Evolutionary conservation across 2,329 filamentous ascomycete species (phyloP).

Genomic region (Neonectria punicea): DNA sequence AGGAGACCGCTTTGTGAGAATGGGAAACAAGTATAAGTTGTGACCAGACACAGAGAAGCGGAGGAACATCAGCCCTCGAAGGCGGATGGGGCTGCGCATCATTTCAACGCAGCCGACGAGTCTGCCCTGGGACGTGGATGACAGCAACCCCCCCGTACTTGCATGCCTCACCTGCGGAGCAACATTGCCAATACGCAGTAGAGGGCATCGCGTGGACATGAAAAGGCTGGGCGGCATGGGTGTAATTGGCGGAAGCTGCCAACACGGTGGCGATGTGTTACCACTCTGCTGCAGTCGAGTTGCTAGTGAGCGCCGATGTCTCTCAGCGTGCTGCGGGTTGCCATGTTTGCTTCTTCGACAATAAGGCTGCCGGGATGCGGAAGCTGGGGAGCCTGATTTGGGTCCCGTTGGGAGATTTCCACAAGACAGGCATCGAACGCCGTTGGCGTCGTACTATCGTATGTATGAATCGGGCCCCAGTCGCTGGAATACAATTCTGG

Average conservation of each 20-base stretch:
- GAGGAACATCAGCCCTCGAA: constrained; percentile 12
- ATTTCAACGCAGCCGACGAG: constrained; percentile 10
- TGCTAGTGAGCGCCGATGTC: constrained; percentile 12
- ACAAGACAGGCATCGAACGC: background rate
- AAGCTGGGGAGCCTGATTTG: background rate
- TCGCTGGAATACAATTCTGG: background rate
- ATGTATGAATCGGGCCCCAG: background rate
- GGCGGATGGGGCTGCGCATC: constrained; percentile 21
- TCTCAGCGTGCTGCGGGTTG: background rate
- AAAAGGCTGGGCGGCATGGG: constrained; percentile 20
- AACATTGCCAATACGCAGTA: constrained; percentile 13
- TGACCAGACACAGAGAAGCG: background rate
- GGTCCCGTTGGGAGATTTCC: background rate
- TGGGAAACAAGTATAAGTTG: background rate
- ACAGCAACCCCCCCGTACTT: background rate
- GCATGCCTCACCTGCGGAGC: constrained; percentile 15
- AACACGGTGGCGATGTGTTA: constrained; percentile 14
- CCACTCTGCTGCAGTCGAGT: background rate
- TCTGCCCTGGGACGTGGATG: constrained; percentile 3
- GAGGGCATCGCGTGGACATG: constrained; percentile 21
- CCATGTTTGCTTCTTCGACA: background rate
- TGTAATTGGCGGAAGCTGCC: constrained; percentile 21
- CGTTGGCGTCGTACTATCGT: background rate
- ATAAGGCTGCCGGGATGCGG: background rate
- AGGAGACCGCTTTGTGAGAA: background rate